Conservation (phyloP, 1,139 yeast genomes). For the Blastobotrys elegans region DNA sequence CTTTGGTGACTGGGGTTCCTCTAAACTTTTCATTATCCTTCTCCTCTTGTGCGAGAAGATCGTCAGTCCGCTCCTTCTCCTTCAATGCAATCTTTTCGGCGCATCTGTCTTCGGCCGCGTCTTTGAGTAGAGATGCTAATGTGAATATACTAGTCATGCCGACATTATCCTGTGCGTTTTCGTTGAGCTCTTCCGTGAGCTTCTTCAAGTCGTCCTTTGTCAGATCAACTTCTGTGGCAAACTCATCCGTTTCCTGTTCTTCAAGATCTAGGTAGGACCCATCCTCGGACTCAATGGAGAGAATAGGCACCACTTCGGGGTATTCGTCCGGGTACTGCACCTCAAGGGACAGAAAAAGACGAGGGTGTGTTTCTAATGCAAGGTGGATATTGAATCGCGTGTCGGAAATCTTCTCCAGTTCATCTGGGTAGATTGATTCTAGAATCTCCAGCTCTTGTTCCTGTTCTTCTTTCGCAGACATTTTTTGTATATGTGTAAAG, state of each 20-base stretch:
- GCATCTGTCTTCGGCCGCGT: constrained; percentile 66
- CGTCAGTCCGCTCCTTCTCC: constrained; percentile 56
- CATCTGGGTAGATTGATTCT: constrained; percentile 91
- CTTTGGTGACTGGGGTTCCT: constrained; percentile 77
- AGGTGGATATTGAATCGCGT: constrained; percentile 35
- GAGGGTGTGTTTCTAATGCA: constrained; percentile 47
- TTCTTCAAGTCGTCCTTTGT: constrained; percentile 34
- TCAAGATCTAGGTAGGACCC: constrained; percentile 38
- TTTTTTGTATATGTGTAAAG: constrained; percentile 23
- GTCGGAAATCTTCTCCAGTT: constrained; percentile 41
- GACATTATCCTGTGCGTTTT: constrained; percentile 57
- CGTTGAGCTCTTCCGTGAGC: constrained; percentile 44
- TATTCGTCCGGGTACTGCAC: constrained; percentile 68
- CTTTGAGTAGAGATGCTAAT: constrained; percentile 69
- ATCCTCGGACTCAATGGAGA: constrained; percentile 42
- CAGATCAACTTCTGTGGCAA: constrained; percentile 21
- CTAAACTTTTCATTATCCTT: constrained; percentile 67
- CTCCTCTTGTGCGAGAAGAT: constrained; percentile 55
- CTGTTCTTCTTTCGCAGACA: constrained; percentile 44
- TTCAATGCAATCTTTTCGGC: constrained; percentile 49
- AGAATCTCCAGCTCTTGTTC: constrained; percentile 46
- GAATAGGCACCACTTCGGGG: constrained; percentile 63
- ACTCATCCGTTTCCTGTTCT: constrained; percentile 30
- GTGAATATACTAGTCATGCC: constrained; percentile 91
- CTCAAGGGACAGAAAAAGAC: constrained; percentile 43